A percentile compares a stretch with the other conserved stretches of the same genome.
Evolutionary conservation across 441 rosid genomes (phyloP).

Genomic region (Oxalis stricta): DNA sequence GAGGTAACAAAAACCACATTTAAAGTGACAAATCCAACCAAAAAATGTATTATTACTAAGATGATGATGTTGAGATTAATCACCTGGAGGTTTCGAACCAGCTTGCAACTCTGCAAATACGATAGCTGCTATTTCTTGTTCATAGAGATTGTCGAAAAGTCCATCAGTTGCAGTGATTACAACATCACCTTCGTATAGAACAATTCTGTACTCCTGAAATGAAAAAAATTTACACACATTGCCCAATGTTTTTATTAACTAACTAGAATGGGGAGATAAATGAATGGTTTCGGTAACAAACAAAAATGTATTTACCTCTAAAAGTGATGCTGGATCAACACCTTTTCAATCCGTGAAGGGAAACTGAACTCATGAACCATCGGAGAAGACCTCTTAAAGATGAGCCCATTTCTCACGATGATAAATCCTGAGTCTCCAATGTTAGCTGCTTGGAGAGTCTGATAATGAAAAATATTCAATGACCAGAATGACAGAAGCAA

Average conservation of each 20-base stretch:
- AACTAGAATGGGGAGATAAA: too few relatives aligned
- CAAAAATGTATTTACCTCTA: too few relatives aligned
- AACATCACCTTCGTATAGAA: slow-evolving; percentile 50
- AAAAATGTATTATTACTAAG: too few relatives aligned
- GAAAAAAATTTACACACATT: background rate
- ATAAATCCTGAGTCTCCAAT: slow-evolving; percentile 75
- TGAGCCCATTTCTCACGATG: slow-evolving; percentile 38
- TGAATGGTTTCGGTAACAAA: too few relatives aligned
- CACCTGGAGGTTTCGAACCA: slow-evolving; percentile 46
- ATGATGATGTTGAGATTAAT: background rate
- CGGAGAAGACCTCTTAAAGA: slow-evolving; percentile 45
- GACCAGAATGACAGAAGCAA: background rate
- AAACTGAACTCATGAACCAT: slow-evolving; percentile 58
- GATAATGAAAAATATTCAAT: slow-evolving; percentile 4
- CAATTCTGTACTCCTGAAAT: slow-evolving; percentile 38
- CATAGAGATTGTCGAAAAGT: slow-evolving; percentile 63
- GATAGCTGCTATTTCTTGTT: slow-evolving; percentile 44
- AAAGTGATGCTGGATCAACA: slow-evolving; percentile 29
- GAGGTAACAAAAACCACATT: background rate
- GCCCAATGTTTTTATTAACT: too few relatives aligned
- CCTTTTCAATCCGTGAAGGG: slow-evolving; percentile 47
- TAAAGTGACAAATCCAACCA: too few relatives aligned
- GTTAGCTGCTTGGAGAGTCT: slow-evolving; percentile 60
- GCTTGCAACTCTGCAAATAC: slow-evolving; percentile 32
- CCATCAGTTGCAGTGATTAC: slow-evolving; percentile 57